Evolutionary conservation across 345 rosid species (phyloP).

Genomic region (Schrenkiella parvula): DNA sequence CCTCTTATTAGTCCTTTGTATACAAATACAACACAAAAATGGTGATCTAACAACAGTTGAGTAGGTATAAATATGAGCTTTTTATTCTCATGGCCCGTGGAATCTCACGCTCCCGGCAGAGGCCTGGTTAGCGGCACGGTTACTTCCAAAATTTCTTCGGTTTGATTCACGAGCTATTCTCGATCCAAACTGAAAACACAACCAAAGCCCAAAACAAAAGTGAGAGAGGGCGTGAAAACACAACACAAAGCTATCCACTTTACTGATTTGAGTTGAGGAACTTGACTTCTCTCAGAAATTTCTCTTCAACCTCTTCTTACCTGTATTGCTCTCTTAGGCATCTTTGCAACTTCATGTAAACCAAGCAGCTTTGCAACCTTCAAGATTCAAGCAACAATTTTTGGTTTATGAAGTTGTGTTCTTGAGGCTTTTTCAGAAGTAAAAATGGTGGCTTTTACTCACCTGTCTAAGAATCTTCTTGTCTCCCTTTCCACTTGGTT

Average conservation of each 20-base stretch:
- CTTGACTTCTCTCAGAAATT: background rate
- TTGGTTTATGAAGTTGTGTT: background rate
- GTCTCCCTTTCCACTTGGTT: slow-evolving; percentile 95
- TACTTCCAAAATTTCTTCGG: slow-evolving; percentile 83
- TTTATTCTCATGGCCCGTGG: slow-evolving; percentile 21
- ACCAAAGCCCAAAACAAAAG: background rate
- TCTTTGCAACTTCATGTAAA: slow-evolving; percentile 60
- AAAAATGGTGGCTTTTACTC: slow-evolving; percentile 9
- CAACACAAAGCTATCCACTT: slow-evolving; percentile 10
- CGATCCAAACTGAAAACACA: slow-evolving; percentile 68
- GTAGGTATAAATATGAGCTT: background rate
- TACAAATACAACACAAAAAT: background rate
- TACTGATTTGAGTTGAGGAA: background rate
- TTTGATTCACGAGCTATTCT: slow-evolving; percentile 92
- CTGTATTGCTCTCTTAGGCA: slow-evolving; percentile 96
- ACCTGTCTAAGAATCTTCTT: slow-evolving; percentile 94
- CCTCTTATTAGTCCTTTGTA: background rate
- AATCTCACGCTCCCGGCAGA: slow-evolving; percentile 75
- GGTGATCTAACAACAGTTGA: background rate
- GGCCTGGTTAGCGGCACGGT: slow-evolving; percentile 92
- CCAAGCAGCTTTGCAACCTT: slow-evolving; percentile 88
- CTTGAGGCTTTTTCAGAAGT: background rate
- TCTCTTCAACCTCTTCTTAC: slow-evolving; percentile 27
- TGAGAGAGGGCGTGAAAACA: background rate
- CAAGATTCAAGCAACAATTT: background rate